phyloP scores from a whole-genome alignment of 192 early-diverging fungal genomes.

The Mortierella alpina region DNA sequence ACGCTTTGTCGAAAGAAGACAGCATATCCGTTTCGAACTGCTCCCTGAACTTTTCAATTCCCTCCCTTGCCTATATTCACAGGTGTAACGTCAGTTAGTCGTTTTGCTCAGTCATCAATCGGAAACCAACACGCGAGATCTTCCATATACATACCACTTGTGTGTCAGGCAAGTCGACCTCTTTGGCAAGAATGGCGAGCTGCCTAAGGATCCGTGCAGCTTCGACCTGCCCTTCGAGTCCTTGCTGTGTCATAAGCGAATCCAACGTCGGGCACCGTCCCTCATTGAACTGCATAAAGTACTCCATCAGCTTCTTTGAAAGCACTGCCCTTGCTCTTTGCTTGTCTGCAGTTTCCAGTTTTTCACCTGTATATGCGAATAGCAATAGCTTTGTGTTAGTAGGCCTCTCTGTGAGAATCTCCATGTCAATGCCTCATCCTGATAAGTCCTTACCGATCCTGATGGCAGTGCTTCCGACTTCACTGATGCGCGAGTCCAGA shows the following conservation, averaged over 20 bases:
- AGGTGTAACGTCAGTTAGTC: neutral
- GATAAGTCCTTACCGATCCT: constrained; percentile 75
- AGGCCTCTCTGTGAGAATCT: neutral
- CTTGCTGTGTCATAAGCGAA: constrained; percentile 72
- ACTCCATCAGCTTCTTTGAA: constrained; percentile 90
- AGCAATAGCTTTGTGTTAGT: neutral
- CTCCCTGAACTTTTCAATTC: constrained; percentile 95
- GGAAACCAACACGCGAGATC: neutral
- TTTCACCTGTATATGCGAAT: constrained; percentile 74
- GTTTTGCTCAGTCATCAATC: neutral
- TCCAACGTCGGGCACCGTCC: constrained; percentile 82
- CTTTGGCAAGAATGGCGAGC: constrained; percentile 86
- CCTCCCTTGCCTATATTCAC: constrained; percentile 70
- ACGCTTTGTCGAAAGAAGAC: constrained; percentile 88
- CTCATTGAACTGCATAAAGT: constrained; percentile 91
- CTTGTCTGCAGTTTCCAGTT: constrained; percentile 95
- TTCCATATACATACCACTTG: constrained; percentile 60
- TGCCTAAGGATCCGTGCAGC: constrained; percentile 88
- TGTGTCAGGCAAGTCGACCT: constrained; percentile 77
- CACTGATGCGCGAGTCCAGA: constrained; percentile 87
- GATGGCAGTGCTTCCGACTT: constrained; percentile 96
- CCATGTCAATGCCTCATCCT: neutral
- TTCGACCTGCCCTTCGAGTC: constrained; percentile 88
- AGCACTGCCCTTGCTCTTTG: constrained; percentile 89
- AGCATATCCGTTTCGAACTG: constrained; percentile 91